Percentiles rank a stretch among this genome's conserved stretches.
Evolutionary conservation across 768 basidiomycete genomes (phyloP).

Genomic region (Boletus rex-veris): DNA sequence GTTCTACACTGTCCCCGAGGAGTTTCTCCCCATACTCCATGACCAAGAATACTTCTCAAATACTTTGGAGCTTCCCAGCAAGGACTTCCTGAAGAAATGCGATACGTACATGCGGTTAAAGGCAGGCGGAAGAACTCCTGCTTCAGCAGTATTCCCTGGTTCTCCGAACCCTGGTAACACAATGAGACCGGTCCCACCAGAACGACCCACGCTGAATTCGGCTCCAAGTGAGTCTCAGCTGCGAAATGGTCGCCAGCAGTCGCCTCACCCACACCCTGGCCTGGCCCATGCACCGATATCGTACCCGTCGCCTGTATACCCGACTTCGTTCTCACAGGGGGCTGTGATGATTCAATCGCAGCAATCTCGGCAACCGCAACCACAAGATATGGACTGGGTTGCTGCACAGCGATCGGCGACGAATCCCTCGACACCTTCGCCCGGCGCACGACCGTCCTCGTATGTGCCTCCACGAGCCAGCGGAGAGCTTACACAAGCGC

Average conservation of each 20-base stretch:
- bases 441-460: conserved; percentile 50
- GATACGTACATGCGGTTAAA: conserved; percentile 84
- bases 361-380: conserved; percentile 36
- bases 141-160: conserved; percentile 26
- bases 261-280: conserved; percentile 39
- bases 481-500: conserved; percentile 39
- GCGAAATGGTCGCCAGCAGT: conserved; percentile 39
- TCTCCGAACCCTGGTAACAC: conserved; percentile 24
- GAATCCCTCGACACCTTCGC: conserved; percentile 29
- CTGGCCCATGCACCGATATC: conserved; percentile 42
- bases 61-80: conserved; percentile 84
- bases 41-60: conserved; percentile 92
- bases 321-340: conserved; percentile 43
- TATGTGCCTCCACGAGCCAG: conserved; percentile 46
- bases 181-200: conserved; percentile 35
- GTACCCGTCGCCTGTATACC: conserved; percentile 44
- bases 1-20: conserved; percentile 90
- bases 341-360: conserved; percentile 42
- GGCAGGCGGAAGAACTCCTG: conserved; percentile 50
- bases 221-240: conserved; percentile 37
- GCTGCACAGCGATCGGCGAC: conserved; percentile 38
- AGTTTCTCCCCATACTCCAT: conserved; percentile 79
- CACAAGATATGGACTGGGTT: conserved; percentile 45
- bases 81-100: conserved; percentile 94
- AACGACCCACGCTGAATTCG: conserved; percentile 44